phyloP scores from a whole-genome alignment of 2,329 filamentous ascomycete species.

The Ophiostoma perfectum region DNA sequence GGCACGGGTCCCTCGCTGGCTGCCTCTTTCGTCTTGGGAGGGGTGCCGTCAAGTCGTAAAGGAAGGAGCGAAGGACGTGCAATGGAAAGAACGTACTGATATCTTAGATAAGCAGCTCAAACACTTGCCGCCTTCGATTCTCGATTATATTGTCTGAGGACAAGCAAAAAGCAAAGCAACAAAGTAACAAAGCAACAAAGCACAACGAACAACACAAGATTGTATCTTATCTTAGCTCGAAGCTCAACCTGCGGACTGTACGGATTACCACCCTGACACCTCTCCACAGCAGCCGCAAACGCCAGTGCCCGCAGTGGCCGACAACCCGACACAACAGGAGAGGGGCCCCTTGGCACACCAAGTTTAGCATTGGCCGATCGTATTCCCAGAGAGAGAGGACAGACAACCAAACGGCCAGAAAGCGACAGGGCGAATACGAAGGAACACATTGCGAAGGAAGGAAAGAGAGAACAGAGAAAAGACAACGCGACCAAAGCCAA shows the following conservation, averaged over 20 bases:
- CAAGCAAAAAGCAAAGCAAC: neutral
- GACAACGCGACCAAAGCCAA: neutral
- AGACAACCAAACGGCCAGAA: too few species aligned
- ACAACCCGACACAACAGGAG: neutral
- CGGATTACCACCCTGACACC: constrained; percentile 1
- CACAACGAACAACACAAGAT: neutral
- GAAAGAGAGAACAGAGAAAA: neutral
- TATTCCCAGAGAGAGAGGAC: neutral
- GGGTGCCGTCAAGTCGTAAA: neutral
- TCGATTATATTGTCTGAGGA: too few species aligned
- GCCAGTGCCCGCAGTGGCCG: neutral
- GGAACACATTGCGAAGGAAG: constrained; percentile 1
- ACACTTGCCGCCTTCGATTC: neutral
- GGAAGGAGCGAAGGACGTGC: neutral
- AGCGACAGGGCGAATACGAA: constrained; percentile 5
- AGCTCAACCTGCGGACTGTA: neutral
- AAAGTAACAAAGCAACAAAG: neutral
- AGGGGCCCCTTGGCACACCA: constrained; percentile 4
- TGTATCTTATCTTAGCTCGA: neutral
- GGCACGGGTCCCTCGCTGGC: constrained; percentile 1
- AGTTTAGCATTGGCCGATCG: neutral
- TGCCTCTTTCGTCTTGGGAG: neutral
- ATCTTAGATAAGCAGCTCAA: neutral
- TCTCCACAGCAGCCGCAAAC: constrained; percentile 7
- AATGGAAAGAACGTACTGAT: neutral